phyloP scores from a whole-genome alignment of 2,329 filamentous ascomycete species.

The Ophiostoma australiae region DNA sequence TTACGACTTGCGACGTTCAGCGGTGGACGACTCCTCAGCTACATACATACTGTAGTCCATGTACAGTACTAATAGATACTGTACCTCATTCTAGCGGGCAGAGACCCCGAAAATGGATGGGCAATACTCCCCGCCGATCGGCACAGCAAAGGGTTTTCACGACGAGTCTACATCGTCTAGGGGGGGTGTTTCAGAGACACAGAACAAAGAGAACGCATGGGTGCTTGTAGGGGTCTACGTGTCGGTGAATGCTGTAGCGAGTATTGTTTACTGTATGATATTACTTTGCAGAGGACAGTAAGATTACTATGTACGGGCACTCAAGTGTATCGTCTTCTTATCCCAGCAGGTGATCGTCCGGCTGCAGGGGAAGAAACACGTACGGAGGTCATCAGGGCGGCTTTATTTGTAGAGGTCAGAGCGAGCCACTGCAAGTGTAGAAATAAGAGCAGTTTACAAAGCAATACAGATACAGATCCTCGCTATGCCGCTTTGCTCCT shows the following conservation, averaged over 20 bases:
- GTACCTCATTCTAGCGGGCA: background rate
- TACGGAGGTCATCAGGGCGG: background rate
- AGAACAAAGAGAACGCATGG: background rate
- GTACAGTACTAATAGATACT: too few relatives aligned
- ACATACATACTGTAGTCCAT: too few relatives aligned
- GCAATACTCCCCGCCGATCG: background rate
- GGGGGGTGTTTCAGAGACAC: background rate
- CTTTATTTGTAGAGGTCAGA: background rate
- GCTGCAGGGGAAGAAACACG: background rate
- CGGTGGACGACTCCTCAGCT: background rate
- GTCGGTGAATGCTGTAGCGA: background rate
- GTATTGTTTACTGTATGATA: background rate
- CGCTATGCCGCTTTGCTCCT: background rate
- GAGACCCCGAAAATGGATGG: background rate
- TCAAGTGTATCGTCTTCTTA: background rate
- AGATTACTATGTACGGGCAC: too few relatives aligned
- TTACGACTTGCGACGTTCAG: background rate
- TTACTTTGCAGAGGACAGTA: background rate
- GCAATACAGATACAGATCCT: background rate
- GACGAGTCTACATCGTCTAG: background rate
- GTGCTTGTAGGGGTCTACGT: background rate
- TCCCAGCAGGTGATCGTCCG: background rate
- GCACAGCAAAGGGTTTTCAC: background rate
- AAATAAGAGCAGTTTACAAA: background rate
- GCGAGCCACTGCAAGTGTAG: background rate